Conservation (phyloP, 176 grass and related monocot genomes). For the Zizania latifolia region DNA sequence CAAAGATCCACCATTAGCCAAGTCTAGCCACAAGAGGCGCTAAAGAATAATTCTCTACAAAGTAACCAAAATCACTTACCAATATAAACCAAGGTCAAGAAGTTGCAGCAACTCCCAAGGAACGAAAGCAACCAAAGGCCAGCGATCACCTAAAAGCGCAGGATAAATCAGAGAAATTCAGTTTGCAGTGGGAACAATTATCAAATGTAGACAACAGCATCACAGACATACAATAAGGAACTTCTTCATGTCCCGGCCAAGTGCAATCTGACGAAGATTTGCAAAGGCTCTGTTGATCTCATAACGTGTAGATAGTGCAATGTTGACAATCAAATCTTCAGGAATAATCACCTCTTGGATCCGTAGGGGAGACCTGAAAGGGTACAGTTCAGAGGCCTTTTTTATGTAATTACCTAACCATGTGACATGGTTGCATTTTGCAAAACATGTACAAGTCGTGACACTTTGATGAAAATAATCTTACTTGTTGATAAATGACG, state of each 20-base stretch:
- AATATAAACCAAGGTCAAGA: constrained; percentile 89
- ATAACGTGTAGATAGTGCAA: constrained; percentile 54
- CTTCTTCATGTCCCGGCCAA: constrained; percentile 76
- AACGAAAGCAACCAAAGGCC: constrained; percentile 84
- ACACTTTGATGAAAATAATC: background rate
- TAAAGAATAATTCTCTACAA: background rate
- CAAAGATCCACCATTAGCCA: background rate
- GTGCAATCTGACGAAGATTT: constrained; percentile 64
- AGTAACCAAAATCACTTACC: constrained; percentile 39
- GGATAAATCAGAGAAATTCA: background rate
- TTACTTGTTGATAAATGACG: constrained; percentile 79
- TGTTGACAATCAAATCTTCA: constrained; percentile 59
- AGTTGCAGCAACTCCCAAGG: constrained; percentile 67
- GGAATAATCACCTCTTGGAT: constrained; percentile 62
- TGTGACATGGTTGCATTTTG: background rate
- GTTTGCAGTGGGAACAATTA: background rate
- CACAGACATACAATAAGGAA: constrained; percentile 69
- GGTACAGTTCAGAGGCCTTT: background rate
- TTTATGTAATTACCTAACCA: background rate
- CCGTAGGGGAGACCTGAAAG: constrained; percentile 58
- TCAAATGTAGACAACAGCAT: background rate
- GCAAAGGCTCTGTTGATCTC: constrained; percentile 71
- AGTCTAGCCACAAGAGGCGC: background rate
- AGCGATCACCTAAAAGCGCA: constrained; percentile 58
- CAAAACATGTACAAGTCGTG: background rate